A percentile compares a stretch with the other conserved stretches of the same genome.
These are phyloP conservation scores for Kazachstania sp. DNA, from an alignment of 1,139 yeast genomes.

Conservation along the genomic window DNA sequence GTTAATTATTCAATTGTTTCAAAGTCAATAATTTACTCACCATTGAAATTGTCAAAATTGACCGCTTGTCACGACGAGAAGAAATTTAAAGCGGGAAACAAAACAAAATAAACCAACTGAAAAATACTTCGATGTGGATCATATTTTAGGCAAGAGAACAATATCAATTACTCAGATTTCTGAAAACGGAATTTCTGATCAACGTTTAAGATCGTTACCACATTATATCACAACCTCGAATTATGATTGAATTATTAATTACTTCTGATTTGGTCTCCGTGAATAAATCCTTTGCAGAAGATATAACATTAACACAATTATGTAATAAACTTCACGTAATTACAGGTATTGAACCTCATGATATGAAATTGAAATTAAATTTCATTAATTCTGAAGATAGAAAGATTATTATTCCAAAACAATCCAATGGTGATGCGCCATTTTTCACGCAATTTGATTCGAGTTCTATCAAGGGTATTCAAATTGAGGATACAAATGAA, in stretches of 20 bases:
- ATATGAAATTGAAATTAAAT: constrained; percentile 18
- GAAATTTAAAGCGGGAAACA: too few relatives aligned
- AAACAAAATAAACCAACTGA: too few relatives aligned
- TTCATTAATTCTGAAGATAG: constrained; percentile 3
- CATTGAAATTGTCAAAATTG: too few relatives aligned
- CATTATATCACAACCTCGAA: too few relatives aligned
- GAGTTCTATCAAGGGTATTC: constrained; percentile 28
- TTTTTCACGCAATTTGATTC: not conserved
- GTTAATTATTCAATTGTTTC: too few relatives aligned
- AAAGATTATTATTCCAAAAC: not conserved
- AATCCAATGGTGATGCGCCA: not conserved
- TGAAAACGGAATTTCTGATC: too few relatives aligned
- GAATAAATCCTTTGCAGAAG: constrained; percentile 39
- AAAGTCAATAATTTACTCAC: too few relatives aligned
- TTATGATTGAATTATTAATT: constrained; percentile 7
- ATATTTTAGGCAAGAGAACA: too few relatives aligned
- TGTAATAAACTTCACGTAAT: constrained; percentile 55
- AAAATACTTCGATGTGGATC: too few relatives aligned
- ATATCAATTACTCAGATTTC: too few relatives aligned
- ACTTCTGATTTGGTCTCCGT: constrained; percentile 19
- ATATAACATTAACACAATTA: constrained; percentile 52
- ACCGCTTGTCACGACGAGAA: too few relatives aligned
- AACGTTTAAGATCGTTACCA: too few relatives aligned
- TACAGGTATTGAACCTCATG: constrained; percentile 61
- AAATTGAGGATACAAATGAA: constrained; percentile 47